Percentiles rank a stretch among this genome's conserved stretches.
Evolutionary conservation across 768 basidiomycete species (phyloP).

Genomic region (Gloeophyllum trabeum): DNA sequence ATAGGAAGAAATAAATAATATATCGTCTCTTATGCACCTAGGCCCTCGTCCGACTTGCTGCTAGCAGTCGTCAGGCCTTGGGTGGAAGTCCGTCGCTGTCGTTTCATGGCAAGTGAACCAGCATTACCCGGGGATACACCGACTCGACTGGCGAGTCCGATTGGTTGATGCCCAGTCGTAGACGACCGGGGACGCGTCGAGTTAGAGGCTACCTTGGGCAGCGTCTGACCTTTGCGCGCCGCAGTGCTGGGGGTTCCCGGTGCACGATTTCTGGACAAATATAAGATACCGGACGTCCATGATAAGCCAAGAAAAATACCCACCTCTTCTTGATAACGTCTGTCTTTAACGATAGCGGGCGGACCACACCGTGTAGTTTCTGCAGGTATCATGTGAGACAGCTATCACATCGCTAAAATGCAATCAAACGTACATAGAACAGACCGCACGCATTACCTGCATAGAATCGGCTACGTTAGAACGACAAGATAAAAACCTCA

Average conservation of each 20-base stretch:
- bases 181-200: conserved; percentile 61
- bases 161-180: conserved; percentile 48
- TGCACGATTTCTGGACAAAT: conserved; percentile 55
- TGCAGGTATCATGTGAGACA: conserved; percentile 17
- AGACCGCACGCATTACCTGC: conserved; percentile 85
- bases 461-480: conserved; percentile 8
- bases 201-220: conserved; percentile 71
- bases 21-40: no score
- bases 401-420: conserved; percentile 1
- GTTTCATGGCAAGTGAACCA: conserved; percentile 44
- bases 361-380: conserved; percentile 94
- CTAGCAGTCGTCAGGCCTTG: conserved; percentile 25
- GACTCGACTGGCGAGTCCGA: conserved; percentile 27
- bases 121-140: conserved; percentile 13
- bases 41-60: conserved; percentile 9
- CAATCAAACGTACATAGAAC: conserved; percentile 66
- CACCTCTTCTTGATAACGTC: conserved; percentile 96
- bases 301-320: conserved; percentile 1
- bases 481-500: conserved; percentile 7
- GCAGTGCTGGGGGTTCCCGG: conserved; percentile 55
- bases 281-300: no score
- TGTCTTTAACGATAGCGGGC: conserved; percentile 91
- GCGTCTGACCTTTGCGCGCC: conserved; percentile 46
- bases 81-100: conserved; percentile 71
- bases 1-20: no score